Conservation (phyloP, 2,329 filamentous ascomycete species). For the Monosporascus cannonballus region DNA sequence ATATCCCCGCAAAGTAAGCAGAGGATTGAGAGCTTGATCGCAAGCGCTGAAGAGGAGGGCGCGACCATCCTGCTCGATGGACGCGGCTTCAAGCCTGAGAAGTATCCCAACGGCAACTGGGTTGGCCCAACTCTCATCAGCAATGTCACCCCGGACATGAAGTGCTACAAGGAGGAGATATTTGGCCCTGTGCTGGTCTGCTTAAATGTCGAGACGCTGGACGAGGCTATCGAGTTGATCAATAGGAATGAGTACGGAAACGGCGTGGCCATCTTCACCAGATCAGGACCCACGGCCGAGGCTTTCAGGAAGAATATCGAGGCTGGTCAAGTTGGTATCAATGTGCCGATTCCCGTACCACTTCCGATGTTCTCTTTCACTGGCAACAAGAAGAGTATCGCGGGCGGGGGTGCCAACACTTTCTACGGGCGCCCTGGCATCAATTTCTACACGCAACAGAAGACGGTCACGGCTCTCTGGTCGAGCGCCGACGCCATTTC, state of each 20-base stretch:
- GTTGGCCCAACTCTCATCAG: slow-evolving; percentile 77
- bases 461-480: slow-evolving; percentile 96
- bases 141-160: slow-evolving; percentile 74
- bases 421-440: slow-evolving; percentile 94
- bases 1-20: slow-evolving; percentile 74
- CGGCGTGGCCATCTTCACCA: slow-evolving; percentile 79
- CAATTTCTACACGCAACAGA: slow-evolving; percentile 93
- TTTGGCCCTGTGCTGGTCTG: slow-evolving; percentile 81
- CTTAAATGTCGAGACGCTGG: slow-evolving; percentile 69
- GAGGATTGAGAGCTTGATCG: slow-evolving; percentile 71
- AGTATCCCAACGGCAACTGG: slow-evolving; percentile 84
- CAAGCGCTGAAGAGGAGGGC: slow-evolving; percentile 71
- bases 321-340: slow-evolving; percentile 81
- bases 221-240: slow-evolving; percentile 75
- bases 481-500: slow-evolving; percentile 76
- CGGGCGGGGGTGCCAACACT: slow-evolving; percentile 84
- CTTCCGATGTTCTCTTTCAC: slow-evolving; percentile 69
- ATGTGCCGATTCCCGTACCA: slow-evolving; percentile 71
- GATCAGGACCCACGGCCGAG: slow-evolving; percentile 69
- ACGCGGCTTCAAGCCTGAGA: slow-evolving; percentile 64
- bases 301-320: slow-evolving; percentile 76
- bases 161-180: slow-evolving; percentile 80
- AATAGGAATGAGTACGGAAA: slow-evolving; percentile 85
- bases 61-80: slow-evolving; percentile 80
- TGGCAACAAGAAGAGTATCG: slow-evolving; percentile 82